Percentiles rank a stretch among this genome's conserved stretches.
phyloP scores from a whole-genome alignment of 192 early-diverging fungal species.

The Dimargaris cristalligena region DNA sequence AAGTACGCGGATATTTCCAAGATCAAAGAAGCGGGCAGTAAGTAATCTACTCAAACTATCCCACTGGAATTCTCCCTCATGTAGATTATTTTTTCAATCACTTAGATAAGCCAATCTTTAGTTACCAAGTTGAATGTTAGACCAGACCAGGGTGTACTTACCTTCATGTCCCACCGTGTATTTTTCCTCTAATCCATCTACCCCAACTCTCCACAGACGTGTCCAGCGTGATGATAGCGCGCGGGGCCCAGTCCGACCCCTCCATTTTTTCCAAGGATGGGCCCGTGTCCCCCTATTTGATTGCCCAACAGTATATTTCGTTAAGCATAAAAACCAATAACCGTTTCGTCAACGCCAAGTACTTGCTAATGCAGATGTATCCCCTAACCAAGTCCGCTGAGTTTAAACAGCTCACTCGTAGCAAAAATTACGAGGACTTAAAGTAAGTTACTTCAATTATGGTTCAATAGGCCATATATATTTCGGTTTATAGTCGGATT shows the following conservation, averaged over 20 bases:
- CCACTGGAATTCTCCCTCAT: too few species aligned
- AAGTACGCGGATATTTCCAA: conserved; percentile 38
- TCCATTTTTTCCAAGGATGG: conserved; percentile 68
- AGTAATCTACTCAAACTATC: too few species aligned
- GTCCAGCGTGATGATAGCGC: conserved; percentile 76
- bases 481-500: not conserved
- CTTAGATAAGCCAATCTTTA: too few species aligned
- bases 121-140: too few species aligned
- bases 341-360: conserved; percentile 76
- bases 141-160: not conserved
- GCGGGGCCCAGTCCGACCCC: conserved; percentile 70
- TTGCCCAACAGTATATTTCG: conserved; percentile 48
- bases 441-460: not conserved
- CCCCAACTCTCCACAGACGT: conserved; percentile 14
- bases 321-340: conserved; percentile 52
- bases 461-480: not conserved
- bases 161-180: not conserved
- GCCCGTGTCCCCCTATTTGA: conserved; percentile 30
- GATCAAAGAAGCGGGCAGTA: conserved; percentile 40
- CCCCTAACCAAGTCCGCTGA: conserved; percentile 33
- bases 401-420: conserved; percentile 25
- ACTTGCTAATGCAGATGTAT: conserved; percentile 76
- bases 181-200: not conserved
- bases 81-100: too few species aligned
- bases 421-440: conserved; percentile 34